These are phyloP conservation scores for Papilionanthe hybrid DNA, from an alignment of 116 monocot genomes.

Conservation along the genomic window DNA sequence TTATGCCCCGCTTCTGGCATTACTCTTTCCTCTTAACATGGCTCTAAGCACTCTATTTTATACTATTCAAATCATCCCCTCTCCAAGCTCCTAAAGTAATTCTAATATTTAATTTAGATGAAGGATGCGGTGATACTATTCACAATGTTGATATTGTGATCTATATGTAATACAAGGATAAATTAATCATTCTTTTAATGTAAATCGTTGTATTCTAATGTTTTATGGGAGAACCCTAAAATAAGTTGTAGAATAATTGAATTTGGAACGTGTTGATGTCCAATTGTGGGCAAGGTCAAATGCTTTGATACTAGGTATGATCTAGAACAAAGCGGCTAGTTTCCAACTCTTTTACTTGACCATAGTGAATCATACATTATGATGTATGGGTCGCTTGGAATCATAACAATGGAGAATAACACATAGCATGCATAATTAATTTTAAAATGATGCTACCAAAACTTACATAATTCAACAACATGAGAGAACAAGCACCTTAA, in stretches of 20 bases:
- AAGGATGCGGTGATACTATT: background rate
- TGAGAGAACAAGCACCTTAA: background rate
- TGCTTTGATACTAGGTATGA: background rate
- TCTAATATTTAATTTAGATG: background rate
- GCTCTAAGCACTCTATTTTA: too few species aligned
- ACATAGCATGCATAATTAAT: background rate
- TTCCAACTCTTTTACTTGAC: background rate
- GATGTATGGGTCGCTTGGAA: background rate
- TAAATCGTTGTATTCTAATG: background rate
- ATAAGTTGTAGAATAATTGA: background rate
- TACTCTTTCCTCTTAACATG: too few species aligned
- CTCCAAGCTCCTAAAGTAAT: background rate
- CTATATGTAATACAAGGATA: background rate
- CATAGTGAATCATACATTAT: background rate
- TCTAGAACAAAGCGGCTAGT: background rate
- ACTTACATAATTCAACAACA: background rate
- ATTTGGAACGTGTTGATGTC: background rate
- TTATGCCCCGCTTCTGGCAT: too few species aligned
- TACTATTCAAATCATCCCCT: background rate
- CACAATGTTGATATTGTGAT: background rate
- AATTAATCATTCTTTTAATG: too few species aligned
- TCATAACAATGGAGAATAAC: background rate
- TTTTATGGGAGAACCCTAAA: background rate
- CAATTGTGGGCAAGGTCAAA: background rate
- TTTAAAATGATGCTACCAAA: background rate